Evolutionary conservation across 129 eudicot species (phyloP).

Genomic region (Lactuca sativa): DNA sequence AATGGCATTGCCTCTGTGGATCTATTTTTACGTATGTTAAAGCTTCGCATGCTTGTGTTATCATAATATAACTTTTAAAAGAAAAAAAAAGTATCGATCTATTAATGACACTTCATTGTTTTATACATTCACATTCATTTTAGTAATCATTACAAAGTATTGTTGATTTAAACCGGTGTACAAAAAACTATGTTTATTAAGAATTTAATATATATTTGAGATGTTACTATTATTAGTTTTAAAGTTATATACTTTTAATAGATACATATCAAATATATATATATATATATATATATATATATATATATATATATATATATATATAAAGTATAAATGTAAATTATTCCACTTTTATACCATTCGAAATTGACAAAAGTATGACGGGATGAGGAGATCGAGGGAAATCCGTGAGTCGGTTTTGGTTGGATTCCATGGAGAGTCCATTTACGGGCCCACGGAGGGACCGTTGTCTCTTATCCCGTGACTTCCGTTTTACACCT

Average conservation of each 20-base stretch:
- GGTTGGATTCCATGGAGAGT: slow-evolving; percentile 27
- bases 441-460: slow-evolving; percentile 19
- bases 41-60: neutral
- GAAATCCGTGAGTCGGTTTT: slow-evolving; percentile 37
- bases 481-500: slow-evolving; percentile 19
- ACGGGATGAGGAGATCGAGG: slow-evolving; percentile 25
- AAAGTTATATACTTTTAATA: too few relatives aligned
- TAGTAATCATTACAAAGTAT: neutral
- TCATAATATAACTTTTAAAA: neutral
- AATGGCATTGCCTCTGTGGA: neutral
- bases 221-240: too few relatives aligned
- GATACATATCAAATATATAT: too few relatives aligned
- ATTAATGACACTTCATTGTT: neutral
- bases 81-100: neutral
- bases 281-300: too few relatives aligned
- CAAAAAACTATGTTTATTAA: neutral
- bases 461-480: slow-evolving; percentile 16
- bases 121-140: neutral
- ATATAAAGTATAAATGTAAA: neutral
- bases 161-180: neutral
- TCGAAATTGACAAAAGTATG: slow-evolving; percentile 23
- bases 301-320: too few relatives aligned
- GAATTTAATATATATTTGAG: neutral
- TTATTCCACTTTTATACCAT: slow-evolving; percentile 8
- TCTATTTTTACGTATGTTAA: too few relatives aligned